These are phyloP conservation scores for Tinospora cordifolia DNA, from an alignment of 164 flowering plant genomes.

Conservation along the genomic window DNA sequence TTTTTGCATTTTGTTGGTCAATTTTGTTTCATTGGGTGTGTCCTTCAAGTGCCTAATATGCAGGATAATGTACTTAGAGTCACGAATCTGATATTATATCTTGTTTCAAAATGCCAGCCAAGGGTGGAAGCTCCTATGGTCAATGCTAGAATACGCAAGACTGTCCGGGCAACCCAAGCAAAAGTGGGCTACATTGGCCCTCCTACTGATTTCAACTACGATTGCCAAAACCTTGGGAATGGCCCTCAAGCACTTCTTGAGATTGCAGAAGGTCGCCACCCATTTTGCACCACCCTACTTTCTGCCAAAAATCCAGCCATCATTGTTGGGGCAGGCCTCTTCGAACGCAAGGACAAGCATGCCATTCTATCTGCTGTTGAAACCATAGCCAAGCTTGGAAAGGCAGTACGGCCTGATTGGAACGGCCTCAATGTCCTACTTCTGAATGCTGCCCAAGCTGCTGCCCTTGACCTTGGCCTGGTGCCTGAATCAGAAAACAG, in stretches of 20 bases:
- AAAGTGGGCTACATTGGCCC: constrained; percentile 95
- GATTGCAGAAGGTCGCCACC: constrained; percentile 80
- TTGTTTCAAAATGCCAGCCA: constrained; percentile 47
- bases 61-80: background rate
- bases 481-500: constrained; percentile 59
- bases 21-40: background rate
- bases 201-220: constrained; percentile 76
- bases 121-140: constrained; percentile 99
- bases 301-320: constrained; percentile 86
- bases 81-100: constrained; percentile 1
- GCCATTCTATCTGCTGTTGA: constrained; percentile 66
- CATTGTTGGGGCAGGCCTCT: constrained; percentile 84
- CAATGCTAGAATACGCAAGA: constrained; percentile 91
- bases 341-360: constrained; percentile 71
- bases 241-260: constrained; percentile 76
- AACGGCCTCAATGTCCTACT: constrained; percentile 82
- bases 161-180: constrained; percentile 73
- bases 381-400: constrained; percentile 51
- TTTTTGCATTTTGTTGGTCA: background rate
- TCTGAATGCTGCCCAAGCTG: constrained; percentile 94
- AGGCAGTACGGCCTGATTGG: constrained; percentile 81
- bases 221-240: constrained; percentile 75
- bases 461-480: constrained; percentile 92
- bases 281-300: constrained; percentile 52
- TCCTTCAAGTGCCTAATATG: no score